phyloP scores from a whole-genome alignment of 78 protist species.

The Capsaspora owczarzaki region DNA sequence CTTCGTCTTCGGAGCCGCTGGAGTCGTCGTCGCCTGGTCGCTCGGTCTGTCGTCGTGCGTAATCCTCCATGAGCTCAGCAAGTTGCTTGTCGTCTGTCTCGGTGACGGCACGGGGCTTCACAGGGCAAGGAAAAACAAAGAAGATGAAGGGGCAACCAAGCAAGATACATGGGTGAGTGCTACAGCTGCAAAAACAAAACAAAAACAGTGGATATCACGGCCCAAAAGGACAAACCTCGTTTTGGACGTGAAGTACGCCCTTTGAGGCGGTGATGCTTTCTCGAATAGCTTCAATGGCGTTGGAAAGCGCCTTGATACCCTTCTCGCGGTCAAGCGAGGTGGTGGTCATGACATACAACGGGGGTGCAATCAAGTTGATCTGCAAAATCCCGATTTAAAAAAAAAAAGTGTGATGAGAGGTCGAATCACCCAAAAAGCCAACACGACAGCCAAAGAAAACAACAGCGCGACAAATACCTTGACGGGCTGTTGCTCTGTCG shows the following conservation, averaged over 20 bases:
- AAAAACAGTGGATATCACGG: no score
- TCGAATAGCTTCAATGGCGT: slow-evolving; percentile 47
- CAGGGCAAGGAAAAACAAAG: no score
- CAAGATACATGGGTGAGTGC: no score
- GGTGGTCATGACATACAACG: slow-evolving; percentile 75
- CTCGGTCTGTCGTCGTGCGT: neutral
- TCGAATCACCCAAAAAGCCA: neutral
- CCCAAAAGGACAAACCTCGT: no score
- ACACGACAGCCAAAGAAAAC: neutral
- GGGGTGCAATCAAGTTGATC: slow-evolving; percentile 85
- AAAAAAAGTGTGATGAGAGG: neutral
- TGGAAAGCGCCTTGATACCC: slow-evolving; percentile 59
- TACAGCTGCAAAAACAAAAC: no score
- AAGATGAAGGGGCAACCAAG: neutral
- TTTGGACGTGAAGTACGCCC: no score
- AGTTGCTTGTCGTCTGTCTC: slow-evolving; percentile 20
- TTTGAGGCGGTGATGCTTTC: slow-evolving; percentile 31
- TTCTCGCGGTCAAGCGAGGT: slow-evolving; percentile 65
- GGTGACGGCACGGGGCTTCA: slow-evolving; percentile 18
- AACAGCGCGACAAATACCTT: slow-evolving; percentile 12
- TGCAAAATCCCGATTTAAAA: neutral
- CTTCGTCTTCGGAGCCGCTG: neutral
- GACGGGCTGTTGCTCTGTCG: slow-evolving; percentile 25
- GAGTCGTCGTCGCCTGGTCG: slow-evolving; percentile 1
- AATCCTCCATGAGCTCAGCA: neutral